phyloP scores from a whole-genome alignment of 176 grass and related monocot species.

The Bonia amplexicaulis region DNA sequence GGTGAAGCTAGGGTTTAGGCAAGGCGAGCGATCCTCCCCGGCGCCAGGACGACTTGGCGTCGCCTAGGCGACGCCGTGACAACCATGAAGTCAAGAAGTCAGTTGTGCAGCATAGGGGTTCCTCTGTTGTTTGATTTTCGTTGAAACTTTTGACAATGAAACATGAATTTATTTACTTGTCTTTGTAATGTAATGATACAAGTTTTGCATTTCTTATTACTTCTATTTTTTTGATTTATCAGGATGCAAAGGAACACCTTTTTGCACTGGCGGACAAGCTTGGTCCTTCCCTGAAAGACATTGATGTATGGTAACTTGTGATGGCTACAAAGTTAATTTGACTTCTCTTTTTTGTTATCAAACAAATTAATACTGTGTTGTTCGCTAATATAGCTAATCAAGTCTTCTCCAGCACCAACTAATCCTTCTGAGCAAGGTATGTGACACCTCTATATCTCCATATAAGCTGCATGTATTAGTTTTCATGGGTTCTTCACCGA shows the following conservation, averaged over 20 bases:
- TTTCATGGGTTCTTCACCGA: background rate
- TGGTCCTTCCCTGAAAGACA: constrained; percentile 82
- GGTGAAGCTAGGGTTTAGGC: no score
- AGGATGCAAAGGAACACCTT: constrained; percentile 99
- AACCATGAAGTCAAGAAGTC: no score
- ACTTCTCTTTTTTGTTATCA: background rate
- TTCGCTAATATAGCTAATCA: constrained; percentile 66
- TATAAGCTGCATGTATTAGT: background rate
- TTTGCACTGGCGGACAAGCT: constrained; percentile 92
- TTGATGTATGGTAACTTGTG: constrained; percentile 64
- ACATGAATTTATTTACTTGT: background rate
- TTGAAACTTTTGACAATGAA: background rate
- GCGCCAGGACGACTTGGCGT: no score
- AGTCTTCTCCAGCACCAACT: constrained; percentile 65
- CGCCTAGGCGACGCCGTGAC: no score
- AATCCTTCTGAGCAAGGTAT: constrained; percentile 96
- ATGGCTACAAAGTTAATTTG: constrained; percentile 22
- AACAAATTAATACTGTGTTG: constrained; percentile 20
- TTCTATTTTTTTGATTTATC: constrained; percentile 23
- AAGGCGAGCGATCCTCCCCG: no score
- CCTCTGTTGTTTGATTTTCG: background rate
- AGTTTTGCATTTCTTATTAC: background rate
- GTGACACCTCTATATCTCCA: constrained; percentile 9
- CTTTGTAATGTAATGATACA: background rate
- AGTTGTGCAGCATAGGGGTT: background rate